phyloP scores from a whole-genome alignment of 139 green algal species.

The Chlorella vulgaris region DNA sequence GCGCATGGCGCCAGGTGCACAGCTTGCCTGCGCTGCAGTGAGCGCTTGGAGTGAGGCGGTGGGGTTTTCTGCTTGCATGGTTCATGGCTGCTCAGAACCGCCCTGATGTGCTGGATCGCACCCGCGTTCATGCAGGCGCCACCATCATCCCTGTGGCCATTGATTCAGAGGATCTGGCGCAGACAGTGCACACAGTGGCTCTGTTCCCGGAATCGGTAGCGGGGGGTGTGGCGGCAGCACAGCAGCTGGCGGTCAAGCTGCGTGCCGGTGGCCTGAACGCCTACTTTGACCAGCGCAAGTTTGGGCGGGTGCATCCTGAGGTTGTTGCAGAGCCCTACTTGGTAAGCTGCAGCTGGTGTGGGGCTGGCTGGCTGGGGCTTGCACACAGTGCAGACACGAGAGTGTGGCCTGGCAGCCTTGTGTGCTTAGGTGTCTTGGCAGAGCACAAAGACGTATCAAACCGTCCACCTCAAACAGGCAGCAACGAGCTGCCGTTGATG shows the following conservation, averaged over 20 bases:
- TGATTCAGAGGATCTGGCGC: not conserved
- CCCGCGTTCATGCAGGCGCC: not conserved
- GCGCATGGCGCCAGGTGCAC: not conserved
- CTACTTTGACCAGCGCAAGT: not conserved
- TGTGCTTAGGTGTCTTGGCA: too few relatives aligned
- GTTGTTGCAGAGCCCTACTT: not conserved
- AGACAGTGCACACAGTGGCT: not conserved
- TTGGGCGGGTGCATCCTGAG: not conserved
- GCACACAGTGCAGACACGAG: too few relatives aligned
- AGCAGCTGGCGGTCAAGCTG: slow-evolving; percentile 5
- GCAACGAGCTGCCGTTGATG: too few relatives aligned
- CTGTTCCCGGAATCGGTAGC: not conserved
- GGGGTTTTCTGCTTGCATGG: not conserved
- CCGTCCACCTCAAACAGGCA: too few relatives aligned
- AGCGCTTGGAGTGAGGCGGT: not conserved
- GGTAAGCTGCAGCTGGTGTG: not conserved
- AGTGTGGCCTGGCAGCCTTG: too few relatives aligned
- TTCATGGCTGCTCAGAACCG: not conserved
- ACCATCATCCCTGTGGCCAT: not conserved
- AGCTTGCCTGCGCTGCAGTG: not conserved
- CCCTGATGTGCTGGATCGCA: not conserved
- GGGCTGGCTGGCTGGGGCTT: not conserved
- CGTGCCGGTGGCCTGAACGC: not conserved
- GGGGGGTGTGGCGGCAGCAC: not conserved
- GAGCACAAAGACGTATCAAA: too few relatives aligned